phyloP scores from a whole-genome alignment of 345 rosid genomes.

The Acer yangbiense region DNA sequence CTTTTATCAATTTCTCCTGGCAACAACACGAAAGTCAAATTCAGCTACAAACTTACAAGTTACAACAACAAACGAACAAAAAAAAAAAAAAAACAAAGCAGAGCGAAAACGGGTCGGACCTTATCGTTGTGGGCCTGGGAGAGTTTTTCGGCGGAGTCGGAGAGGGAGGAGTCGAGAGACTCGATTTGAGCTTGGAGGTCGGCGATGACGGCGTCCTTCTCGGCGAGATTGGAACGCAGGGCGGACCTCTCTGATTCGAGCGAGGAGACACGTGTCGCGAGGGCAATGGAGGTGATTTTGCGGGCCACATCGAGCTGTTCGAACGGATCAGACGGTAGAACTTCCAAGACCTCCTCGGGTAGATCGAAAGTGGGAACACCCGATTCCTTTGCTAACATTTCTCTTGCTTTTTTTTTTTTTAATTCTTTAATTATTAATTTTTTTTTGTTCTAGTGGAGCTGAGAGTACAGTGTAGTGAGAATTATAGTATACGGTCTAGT shows the following conservation, averaged over 20 bases:
- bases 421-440: background rate
- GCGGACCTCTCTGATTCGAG: conserved; percentile 80
- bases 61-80: background rate
- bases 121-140: conserved; percentile 57
- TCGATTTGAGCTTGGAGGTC: conserved; percentile 66
- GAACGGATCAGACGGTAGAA: conserved; percentile 90
- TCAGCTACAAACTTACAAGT: background rate
- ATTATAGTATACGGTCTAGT: background rate
- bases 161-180: conserved; percentile 69
- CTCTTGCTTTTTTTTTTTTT: conserved; percentile 10
- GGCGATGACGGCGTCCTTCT: conserved; percentile 61
- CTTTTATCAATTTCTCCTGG: conserved; percentile 74
- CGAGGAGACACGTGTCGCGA: conserved; percentile 77
- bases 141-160: conserved; percentile 62
- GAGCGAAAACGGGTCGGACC: conserved; percentile 35
- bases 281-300: conserved; percentile 93
- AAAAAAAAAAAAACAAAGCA: background rate
- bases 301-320: conserved; percentile 97
- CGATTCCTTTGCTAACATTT: conserved; percentile 47
- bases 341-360: conserved; percentile 69
- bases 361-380: conserved; percentile 59
- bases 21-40: conserved; percentile 6
- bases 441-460: background rate
- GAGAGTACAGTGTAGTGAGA: background rate
- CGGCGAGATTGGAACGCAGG: conserved; percentile 55